A percentile compares a stretch with the other conserved stretches of the same genome.
These are phyloP conservation scores for Tolypocladium capitatum DNA, from an alignment of 2,329 filamentous ascomycete genomes.

Conservation along the genomic window DNA sequence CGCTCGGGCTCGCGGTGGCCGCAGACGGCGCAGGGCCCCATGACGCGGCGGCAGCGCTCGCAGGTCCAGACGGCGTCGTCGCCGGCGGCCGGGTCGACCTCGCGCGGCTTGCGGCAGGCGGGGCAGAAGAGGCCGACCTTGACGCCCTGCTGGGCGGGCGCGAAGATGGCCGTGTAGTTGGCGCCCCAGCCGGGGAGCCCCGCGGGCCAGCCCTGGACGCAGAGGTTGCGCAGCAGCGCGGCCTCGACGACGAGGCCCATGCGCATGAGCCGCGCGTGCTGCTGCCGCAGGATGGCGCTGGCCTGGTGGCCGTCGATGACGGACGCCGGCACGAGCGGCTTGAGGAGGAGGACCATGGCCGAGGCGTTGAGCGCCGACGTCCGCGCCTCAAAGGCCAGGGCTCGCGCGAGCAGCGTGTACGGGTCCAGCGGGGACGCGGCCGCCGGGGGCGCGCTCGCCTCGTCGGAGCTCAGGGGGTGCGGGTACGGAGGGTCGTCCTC, in stretches of 20 bases:
- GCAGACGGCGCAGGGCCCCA: conserved; percentile 47
- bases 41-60: conserved; percentile 37
- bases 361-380: conserved; percentile 46
- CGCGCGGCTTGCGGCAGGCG: conserved; percentile 41
- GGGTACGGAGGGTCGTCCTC: conserved; percentile 42
- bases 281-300: conserved; percentile 41
- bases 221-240: conserved; percentile 46
- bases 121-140: conserved; percentile 41
- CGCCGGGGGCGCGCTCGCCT: conserved; percentile 1
- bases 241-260: conserved; percentile 49
- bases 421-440: conserved; percentile 35
- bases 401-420: conserved; percentile 37
- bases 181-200: conserved; percentile 39
- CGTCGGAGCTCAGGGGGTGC: conserved; percentile 20
- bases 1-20: conserved; percentile 36
- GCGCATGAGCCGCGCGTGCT: conserved; percentile 44
- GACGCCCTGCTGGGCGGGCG: conserved; percentile 39
- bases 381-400: conserved; percentile 41
- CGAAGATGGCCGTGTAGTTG: conserved; percentile 40
- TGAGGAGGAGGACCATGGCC: conserved; percentile 46
- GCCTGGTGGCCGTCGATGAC: conserved; percentile 44
- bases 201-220: conserved; percentile 41
- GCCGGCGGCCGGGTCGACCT: conserved; percentile 32
- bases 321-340: conserved; percentile 39
- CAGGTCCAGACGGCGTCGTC: conserved; percentile 41